A percentile compares a stretch with the other conserved stretches of the same genome.
phyloP scores from a whole-genome alignment of 805 yeast species.

The Starmera pachycereana region DNA sequence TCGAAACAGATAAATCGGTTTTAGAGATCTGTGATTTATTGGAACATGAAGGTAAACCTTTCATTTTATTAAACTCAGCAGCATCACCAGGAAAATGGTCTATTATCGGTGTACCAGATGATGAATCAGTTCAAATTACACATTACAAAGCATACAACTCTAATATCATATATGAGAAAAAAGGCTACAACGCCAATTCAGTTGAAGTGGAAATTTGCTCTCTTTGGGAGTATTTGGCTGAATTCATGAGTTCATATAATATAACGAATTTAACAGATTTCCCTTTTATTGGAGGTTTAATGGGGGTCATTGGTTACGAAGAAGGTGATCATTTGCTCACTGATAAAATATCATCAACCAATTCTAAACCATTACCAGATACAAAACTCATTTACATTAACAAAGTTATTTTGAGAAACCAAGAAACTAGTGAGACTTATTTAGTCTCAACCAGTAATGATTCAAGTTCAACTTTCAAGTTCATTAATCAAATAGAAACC shows the following conservation, averaged over 20 bases:
- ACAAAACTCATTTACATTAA: constrained; percentile 65
- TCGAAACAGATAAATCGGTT: constrained; percentile 14
- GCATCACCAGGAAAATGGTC: constrained; percentile 84
- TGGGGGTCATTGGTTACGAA: constrained; percentile 84
- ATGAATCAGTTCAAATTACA: constrained; percentile 34
- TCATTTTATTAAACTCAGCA: constrained; percentile 66
- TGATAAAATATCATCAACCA: constrained; percentile 25
- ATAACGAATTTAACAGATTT: constrained; percentile 23
- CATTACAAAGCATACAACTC: constrained; percentile 42
- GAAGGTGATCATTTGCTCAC: constrained; percentile 47
- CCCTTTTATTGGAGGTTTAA: constrained; percentile 86
- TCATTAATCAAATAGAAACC: constrained; percentile 15
- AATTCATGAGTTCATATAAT: constrained; percentile 28
- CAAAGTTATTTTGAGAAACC: constrained; percentile 49
- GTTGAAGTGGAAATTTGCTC: constrained; percentile 9
- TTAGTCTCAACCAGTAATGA: constrained; percentile 35
- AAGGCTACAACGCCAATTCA: too few species aligned
- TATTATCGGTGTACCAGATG: constrained; percentile 62
- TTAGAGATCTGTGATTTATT: constrained; percentile 44
- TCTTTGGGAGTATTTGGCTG: constrained; percentile 46
- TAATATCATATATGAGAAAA: constrained; percentile 1
- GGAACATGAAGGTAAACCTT: constrained; percentile 26
- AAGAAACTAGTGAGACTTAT: constrained; percentile 32
- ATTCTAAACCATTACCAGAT: constrained; percentile 47
- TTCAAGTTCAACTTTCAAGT: neutral